These are phyloP conservation scores for Suhomyces kilbournensis DNA, from an alignment of 805 yeast species.

Conservation along the genomic window DNA sequence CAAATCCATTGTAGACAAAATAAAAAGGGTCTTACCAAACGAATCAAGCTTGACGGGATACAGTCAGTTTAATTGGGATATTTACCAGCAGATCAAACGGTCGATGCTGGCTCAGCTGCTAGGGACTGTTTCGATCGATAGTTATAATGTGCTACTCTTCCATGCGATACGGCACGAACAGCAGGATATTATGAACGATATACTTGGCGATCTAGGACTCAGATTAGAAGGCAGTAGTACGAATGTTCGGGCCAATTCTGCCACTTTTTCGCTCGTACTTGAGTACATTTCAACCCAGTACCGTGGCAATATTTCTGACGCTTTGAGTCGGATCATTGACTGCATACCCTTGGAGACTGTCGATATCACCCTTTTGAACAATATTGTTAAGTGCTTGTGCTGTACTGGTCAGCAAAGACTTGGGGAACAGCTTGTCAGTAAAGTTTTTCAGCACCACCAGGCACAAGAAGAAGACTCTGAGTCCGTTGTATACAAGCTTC, in stretches of 20 bases:
- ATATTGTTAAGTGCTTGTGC: slow-evolving; percentile 15
- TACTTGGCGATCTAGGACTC: slow-evolving; percentile 9
- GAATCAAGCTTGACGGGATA: slow-evolving; percentile 2
- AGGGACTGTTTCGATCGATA: slow-evolving; percentile 12
- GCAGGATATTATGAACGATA: slow-evolving; percentile 18
- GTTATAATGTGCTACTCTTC: slow-evolving; percentile 24
- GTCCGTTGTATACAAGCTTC: slow-evolving; percentile 16
- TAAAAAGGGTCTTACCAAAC: slow-evolving; percentile 4
- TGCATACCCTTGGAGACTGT: background rate
- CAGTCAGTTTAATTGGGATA: slow-evolving; percentile 17
- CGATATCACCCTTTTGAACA: slow-evolving; percentile 20
- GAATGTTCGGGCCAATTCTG: slow-evolving; percentile 12
- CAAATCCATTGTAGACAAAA: slow-evolving; percentile 15
- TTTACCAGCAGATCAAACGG: slow-evolving; percentile 17
- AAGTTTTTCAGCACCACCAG: slow-evolving; percentile 1
- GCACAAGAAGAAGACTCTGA: slow-evolving; percentile 7
- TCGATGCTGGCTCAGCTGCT: slow-evolving; percentile 2
- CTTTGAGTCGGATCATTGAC: background rate
- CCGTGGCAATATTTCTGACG: background rate
- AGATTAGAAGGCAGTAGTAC: background rate
- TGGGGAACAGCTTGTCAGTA: slow-evolving; percentile 12
- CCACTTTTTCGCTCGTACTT: slow-evolving; percentile 17
- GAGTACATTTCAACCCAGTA: slow-evolving; percentile 8
- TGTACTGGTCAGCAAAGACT: slow-evolving; percentile 5
- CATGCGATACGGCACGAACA: slow-evolving; percentile 29